Conservation (phyloP, 768 basidiomycete genomes). For the Cystobasidium ongulense region DNA sequence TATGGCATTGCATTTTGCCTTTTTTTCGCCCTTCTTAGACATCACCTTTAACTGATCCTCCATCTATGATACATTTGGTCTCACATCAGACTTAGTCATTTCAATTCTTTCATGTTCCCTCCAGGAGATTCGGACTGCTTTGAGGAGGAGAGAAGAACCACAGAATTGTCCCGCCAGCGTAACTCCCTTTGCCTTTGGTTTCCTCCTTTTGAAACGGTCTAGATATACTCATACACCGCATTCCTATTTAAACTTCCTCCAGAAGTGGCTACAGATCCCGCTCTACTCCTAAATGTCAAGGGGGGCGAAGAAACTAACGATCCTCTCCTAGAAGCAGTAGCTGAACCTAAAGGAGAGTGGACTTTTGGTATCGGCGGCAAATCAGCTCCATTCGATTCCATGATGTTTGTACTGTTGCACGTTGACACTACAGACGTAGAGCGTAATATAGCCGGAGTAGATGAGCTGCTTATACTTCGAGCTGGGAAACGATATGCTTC, state of each 20-base stretch:
- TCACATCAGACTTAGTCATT: no score
- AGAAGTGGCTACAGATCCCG: neutral
- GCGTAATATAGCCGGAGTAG: neutral
- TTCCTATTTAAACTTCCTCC: neutral
- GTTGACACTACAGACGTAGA: neutral
- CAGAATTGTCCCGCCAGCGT: no score
- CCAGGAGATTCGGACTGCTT: no score
- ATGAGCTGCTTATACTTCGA: neutral
- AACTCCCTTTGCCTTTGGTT: neutral
- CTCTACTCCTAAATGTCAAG: neutral
- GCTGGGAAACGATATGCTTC: neutral
- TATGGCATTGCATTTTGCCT: no score
- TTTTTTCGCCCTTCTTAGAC: no score
- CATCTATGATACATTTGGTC: no score
- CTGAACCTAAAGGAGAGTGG: neutral
- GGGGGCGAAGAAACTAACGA: neutral
- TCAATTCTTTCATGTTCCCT: no score
- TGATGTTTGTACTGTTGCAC: neutral
- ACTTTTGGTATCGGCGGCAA: neutral
- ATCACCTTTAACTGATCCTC: no score
- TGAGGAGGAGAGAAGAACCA: no score
- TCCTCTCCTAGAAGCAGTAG: neutral
- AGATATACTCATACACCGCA: constrained; percentile 4
- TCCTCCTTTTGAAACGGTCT: no score
- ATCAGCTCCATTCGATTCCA: neutral